Percentiles rank a stretch among this genome's conserved stretches.
Conservation (phyloP, 106 monocot species). For the Acanthochlamys bracteata region DNA sequence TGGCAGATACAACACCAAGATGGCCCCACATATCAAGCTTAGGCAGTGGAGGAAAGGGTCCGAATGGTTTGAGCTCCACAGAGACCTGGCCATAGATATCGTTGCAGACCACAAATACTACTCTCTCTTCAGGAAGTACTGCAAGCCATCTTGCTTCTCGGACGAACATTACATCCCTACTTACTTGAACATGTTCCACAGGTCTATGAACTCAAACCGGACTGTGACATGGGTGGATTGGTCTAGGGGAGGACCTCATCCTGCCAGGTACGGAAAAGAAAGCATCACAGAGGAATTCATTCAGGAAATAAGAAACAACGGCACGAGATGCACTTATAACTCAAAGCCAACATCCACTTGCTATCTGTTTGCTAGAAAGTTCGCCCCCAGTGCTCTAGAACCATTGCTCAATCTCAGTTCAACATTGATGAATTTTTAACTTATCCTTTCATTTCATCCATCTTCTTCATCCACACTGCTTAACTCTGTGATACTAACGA, state of each 20-base stretch:
- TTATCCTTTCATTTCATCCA: neutral
- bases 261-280: constrained; percentile 25
- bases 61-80: constrained; percentile 42
- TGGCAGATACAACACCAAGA: constrained; percentile 32
- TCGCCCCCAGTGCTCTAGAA: constrained; percentile 32
- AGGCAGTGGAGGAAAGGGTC: constrained; percentile 39
- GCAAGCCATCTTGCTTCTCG: constrained; percentile 32
- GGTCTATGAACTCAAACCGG: constrained; percentile 31
- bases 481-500: neutral
- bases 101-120: constrained; percentile 34
- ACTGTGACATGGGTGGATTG: constrained; percentile 45
- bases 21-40: constrained; percentile 36
- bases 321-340: constrained; percentile 30
- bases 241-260: constrained; percentile 45
- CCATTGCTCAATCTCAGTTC: constrained; percentile 23
- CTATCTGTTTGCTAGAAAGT: constrained; percentile 39
- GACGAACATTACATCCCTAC: constrained; percentile 48
- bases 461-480: neutral
- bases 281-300: constrained; percentile 25
- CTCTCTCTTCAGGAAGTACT: constrained; percentile 27
- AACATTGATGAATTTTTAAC: constrained; percentile 24
- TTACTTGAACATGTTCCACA: constrained; percentile 31
- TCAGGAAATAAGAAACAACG: constrained; percentile 30
- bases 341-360: constrained; percentile 23
- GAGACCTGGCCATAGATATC: constrained; percentile 25